Conservation (phyloP, 2,329 filamentous ascomycete species). For the Cytospora schulzeri region DNA sequence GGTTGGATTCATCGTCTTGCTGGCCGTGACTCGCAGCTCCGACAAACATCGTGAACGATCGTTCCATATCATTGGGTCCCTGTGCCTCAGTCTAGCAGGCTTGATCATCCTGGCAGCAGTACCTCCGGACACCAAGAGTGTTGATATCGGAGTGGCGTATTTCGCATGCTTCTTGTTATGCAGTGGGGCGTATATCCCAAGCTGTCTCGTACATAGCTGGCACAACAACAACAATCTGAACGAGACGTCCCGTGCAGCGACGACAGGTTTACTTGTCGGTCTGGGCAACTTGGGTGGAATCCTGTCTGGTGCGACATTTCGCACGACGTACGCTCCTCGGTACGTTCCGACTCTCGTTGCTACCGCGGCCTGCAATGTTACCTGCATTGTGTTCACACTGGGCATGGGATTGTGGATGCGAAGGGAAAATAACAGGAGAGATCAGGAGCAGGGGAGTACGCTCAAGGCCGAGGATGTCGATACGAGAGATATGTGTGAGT, state of each 20-base stretch:
- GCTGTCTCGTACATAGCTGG: conserved; percentile 51
- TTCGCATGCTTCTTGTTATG: conserved; percentile 54
- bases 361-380: conserved; percentile 43
- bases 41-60: conserved; percentile 49
- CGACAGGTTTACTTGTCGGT: conserved; percentile 49
- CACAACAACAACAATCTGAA: conserved; percentile 56
- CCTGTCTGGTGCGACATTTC: conserved; percentile 47
- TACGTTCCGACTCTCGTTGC: conserved; percentile 50
- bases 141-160: conserved; percentile 47
- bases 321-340: conserved; percentile 49
- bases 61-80: conserved; percentile 45
- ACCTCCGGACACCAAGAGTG: conserved; percentile 42
- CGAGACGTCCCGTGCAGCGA: conserved; percentile 51
- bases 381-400: conserved; percentile 43
- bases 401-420: conserved; percentile 49
- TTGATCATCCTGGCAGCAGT: conserved; percentile 45
- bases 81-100: conserved; percentile 45
- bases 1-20: conserved; percentile 48
- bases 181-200: conserved; percentile 48
- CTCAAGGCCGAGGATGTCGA: conserved; percentile 42
- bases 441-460: conserved; percentile 40
- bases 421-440: conserved; percentile 43
- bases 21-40: conserved; percentile 46
- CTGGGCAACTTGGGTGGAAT: conserved; percentile 53
- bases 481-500: conserved; percentile 39